Base-by-base conservation (phyloP, 164 flowering plant genomes). In the Piper betle region DNA sequence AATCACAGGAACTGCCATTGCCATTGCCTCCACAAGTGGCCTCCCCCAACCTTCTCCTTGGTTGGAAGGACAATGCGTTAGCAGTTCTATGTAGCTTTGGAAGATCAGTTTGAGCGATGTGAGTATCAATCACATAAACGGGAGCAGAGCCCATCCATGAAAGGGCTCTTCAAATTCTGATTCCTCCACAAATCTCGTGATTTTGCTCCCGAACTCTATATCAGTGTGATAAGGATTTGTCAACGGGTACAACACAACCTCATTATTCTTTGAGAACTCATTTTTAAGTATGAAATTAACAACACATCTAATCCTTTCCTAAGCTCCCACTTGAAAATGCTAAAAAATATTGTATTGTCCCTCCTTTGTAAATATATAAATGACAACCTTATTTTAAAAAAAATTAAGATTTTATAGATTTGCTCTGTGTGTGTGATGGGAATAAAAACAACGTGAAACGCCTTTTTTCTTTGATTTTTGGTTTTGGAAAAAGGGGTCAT, bases 231-330 rank as follows among this genome's bases (percentile, higher is more conserved):
- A 88, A 10, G 89, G 73, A 67, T 85, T 85, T 25, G 88, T 84
- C 55, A 88, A 56, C 55, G 85, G 64, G 64, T 72, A 82, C 74
- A 84, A 68, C 40, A 67, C 76, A 50, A 85, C 86, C 59, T 69
- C 72, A 77, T 88, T 86, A 58, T 5, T 62, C 19, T 25, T 43
- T 15, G 77, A 66, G 68, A 88, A 88, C 63, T 88, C 96, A n/a
- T n/a, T 59, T 72, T 65, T 76, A 85, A 73, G 63, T 84, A 88
- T 53, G 96, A 69, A 53, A 53, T 74, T 74, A 88, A 72, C 73
- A 88, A 59, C 42, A 85, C 78, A 80, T 85, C 91, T 91, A 91
- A 88, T 19, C 89, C 96, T 66, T 88, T 85, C 72, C 91, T 82
- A 39, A 72, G 75, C 72, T 88, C 91, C 91, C 91, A 88, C 67